Evolutionary conservation across 2,329 filamentous ascomycete species (phyloP).

Genomic region (Colletotrichum eremochloae): DNA sequence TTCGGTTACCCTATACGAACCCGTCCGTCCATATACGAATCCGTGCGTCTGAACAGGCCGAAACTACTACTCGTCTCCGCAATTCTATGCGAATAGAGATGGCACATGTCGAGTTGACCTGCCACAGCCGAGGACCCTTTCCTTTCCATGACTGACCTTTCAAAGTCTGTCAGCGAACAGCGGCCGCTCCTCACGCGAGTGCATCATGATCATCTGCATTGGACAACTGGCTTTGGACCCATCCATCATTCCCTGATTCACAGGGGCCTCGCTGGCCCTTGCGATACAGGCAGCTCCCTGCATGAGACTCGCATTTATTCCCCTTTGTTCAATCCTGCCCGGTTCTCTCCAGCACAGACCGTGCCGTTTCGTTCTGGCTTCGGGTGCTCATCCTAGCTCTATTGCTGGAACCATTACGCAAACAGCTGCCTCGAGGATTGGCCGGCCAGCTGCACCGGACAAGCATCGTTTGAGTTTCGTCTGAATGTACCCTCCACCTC

Average conservation of each 20-base stretch:
- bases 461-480: slow-evolving; percentile 34
- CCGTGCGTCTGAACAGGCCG: neutral
- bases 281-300: slow-evolving; percentile 23
- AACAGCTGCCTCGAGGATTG: neutral
- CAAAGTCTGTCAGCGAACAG: neutral
- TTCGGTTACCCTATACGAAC: neutral
- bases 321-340: neutral
- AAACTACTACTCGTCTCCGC: slow-evolving; percentile 8
- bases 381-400: neutral
- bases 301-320: neutral
- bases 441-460: neutral
- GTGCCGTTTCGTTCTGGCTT: slow-evolving; percentile 28
- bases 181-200: neutral
- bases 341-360: slow-evolving; percentile 16
- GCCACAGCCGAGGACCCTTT: neutral
- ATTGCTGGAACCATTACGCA: neutral
- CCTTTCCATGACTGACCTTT: neutral
- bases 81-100: slow-evolving; percentile 16
- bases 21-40: neutral
- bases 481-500: neutral
- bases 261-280: neutral
- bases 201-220: slow-evolving; percentile 3
- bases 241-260: neutral
- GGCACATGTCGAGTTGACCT: slow-evolving; percentile 26
- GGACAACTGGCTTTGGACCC: neutral